These are phyloP conservation scores for Nemania sp. DNA, from an alignment of 2,329 filamentous ascomycete species.

Conservation along the genomic window DNA sequence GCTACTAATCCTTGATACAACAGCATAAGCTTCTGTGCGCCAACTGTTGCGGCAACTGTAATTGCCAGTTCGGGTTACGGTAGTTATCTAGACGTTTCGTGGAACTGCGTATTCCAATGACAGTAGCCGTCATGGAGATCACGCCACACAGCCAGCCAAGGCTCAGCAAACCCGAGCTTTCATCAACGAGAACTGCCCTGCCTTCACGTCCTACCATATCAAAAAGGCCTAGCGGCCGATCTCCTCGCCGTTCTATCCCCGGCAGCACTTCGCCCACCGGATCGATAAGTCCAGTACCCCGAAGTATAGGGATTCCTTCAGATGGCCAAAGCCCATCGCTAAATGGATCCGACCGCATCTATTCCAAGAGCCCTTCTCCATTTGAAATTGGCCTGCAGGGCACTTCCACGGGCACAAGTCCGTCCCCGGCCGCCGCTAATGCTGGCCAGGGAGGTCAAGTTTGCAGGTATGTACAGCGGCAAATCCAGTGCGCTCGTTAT, in stretches of 20 bases:
- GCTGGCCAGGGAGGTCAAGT: constrained; percentile 38
- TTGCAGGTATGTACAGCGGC: constrained; percentile 38
- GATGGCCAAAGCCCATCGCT: constrained; percentile 36
- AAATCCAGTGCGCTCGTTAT: not conserved
- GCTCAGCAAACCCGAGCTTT: constrained; percentile 30
- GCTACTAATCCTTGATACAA: too few relatives aligned
- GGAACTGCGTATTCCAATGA: constrained; percentile 15
- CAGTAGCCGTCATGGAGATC: constrained; percentile 33
- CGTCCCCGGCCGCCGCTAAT: constrained; percentile 20
- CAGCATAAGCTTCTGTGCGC: too few relatives aligned
- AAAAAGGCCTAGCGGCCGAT: constrained; percentile 31
- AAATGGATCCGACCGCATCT: constrained; percentile 36
- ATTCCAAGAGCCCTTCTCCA: constrained; percentile 39
- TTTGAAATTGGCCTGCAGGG: constrained; percentile 33
- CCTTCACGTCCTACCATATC: constrained; percentile 36
- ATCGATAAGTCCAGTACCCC: constrained; percentile 34
- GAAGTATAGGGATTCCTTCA: constrained; percentile 34
- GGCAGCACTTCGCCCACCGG: constrained; percentile 29
- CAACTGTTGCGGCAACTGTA: too few relatives aligned
- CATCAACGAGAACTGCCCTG: constrained; percentile 36
- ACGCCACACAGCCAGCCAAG: constrained; percentile 27
- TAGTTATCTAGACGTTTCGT: not conserved
- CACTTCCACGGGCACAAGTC: constrained; percentile 22
- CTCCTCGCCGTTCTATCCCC: constrained; percentile 28
- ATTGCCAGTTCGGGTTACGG: too few relatives aligned